Percentiles rank a stretch among this genome's conserved stretches.
These are phyloP conservation scores for Zymoseptoria crescenta DNA, from an alignment of 2,329 filamentous ascomycete genomes.

Conservation along the genomic window DNA sequence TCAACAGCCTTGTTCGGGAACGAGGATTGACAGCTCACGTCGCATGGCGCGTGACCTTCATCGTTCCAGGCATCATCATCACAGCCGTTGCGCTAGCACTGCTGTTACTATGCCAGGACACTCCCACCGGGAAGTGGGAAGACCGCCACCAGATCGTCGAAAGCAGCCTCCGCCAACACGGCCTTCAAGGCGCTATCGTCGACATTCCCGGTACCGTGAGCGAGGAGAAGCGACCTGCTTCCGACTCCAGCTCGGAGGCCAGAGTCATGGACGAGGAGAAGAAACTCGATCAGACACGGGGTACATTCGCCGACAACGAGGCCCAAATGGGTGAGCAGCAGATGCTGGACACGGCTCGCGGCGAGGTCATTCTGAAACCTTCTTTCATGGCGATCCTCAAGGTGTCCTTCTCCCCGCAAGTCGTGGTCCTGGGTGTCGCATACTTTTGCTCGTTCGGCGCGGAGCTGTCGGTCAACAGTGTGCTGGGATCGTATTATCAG, in stretches of 20 bases:
- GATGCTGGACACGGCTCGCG: conserved; percentile 48
- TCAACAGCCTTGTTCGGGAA: conserved; percentile 60
- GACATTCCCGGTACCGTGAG: conserved; percentile 44
- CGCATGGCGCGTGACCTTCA: conserved; percentile 77
- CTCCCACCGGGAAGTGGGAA: conserved; percentile 71
- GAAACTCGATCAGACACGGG: conserved; percentile 31
- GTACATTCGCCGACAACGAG: conserved; percentile 31
- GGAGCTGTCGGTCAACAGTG: conserved; percentile 54
- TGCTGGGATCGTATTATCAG: conserved; percentile 53
- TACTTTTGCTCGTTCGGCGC: conserved; percentile 56
- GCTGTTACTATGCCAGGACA: conserved; percentile 69
- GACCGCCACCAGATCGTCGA: conserved; percentile 56
- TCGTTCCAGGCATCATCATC: conserved; percentile 75
- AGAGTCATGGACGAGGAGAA: conserved; percentile 32
- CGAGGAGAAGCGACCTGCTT: conserved; percentile 27
- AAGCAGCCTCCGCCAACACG: conserved; percentile 45
- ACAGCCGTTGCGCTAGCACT: conserved; percentile 56
- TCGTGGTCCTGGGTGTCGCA: conserved; percentile 41
- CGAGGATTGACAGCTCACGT: conserved; percentile 55
- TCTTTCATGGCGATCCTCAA: conserved; percentile 51
- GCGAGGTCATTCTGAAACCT: conserved; percentile 57
- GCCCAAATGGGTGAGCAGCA: conserved; percentile 43
- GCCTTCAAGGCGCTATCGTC: conserved; percentile 41
- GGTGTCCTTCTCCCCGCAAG: conserved; percentile 55
- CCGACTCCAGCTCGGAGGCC: conserved; percentile 17